Evolutionary conservation across 352 stramenopile genomes (phyloP).

Genomic region (Phytophthora melonis): DNA sequence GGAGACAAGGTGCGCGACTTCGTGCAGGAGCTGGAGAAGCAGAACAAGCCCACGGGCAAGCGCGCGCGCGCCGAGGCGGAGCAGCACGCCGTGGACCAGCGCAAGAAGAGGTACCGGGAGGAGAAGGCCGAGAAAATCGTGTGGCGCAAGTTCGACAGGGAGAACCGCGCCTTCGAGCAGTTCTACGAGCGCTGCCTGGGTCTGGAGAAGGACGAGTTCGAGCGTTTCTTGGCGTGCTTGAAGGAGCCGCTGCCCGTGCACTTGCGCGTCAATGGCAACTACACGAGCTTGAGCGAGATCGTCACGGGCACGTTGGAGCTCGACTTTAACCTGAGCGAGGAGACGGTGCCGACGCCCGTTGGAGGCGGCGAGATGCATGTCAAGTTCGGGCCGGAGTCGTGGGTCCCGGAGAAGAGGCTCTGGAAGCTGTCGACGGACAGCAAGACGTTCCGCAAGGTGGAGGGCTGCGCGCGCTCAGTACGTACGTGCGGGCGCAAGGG

Average conservation of each 20-base stretch:
- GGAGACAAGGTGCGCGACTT: constrained; percentile 73
- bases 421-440: constrained; percentile 85
- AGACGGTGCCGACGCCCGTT: constrained; percentile 64
- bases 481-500: constrained; percentile 93
- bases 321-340: constrained; percentile 70
- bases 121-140: constrained; percentile 87
- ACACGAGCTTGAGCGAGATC: constrained; percentile 82
- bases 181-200: constrained; percentile 87
- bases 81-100: constrained; percentile 60
- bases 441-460: constrained; percentile 90
- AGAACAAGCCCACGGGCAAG: constrained; percentile 45
- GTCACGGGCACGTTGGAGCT: constrained; percentile 76
- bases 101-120: constrained; percentile 70
- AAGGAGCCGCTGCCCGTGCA: constrained; percentile 81
- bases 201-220: constrained; percentile 78
- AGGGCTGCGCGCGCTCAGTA: constrained; percentile 91
- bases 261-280: constrained; percentile 90
- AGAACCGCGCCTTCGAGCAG: constrained; percentile 82
- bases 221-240: constrained; percentile 82
- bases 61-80: constrained; percentile 60
- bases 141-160: constrained; percentile 88
- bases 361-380: constrained; percentile 65
- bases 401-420: constrained; percentile 63
- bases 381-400: constrained; percentile 69
- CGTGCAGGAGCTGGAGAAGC: constrained; percentile 51